These are phyloP conservation scores for Fragilaria radians DNA, from an alignment of 108 stramenopile species.

Conservation along the genomic window DNA sequence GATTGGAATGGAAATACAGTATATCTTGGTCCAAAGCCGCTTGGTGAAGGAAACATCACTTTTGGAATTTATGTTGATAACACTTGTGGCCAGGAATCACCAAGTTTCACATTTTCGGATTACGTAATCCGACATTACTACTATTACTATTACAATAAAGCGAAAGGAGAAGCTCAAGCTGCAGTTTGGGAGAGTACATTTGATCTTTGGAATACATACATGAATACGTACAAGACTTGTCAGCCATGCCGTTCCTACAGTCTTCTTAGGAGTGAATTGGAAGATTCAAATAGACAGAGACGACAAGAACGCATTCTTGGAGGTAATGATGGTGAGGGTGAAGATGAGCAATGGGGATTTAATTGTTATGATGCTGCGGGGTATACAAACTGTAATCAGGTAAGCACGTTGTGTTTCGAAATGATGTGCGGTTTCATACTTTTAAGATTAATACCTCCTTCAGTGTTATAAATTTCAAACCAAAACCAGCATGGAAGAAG, in stretches of 20 bases:
- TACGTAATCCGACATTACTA: background rate
- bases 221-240: constrained; percentile 45
- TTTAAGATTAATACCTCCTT: no score
- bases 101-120: no score
- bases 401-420: no score
- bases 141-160: background rate
- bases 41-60: constrained; percentile 28
- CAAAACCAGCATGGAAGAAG: constrained; percentile 12
- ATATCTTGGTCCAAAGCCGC: constrained; percentile 47
- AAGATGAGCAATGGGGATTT: constrained; percentile 28
- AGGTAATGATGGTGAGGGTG: constrained; percentile 4
- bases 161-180: no score
- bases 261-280: constrained; percentile 12
- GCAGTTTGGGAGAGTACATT: no score
- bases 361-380: constrained; percentile 53
- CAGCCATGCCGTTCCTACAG: constrained; percentile 53
- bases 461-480: constrained; percentile 56
- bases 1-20: constrained; percentile 17
- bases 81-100: constrained; percentile 4
- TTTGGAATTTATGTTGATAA: constrained; percentile 20
- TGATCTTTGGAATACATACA: constrained; percentile 32
- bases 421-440: no score
- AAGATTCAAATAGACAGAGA: constrained; percentile 1
- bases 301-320: constrained; percentile 10
- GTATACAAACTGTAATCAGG: constrained; percentile 25